Percentiles rank a stretch among this genome's conserved stretches.
Conservation (phyloP, 257 asterid species). For the Penstemon barbatus region DNA sequence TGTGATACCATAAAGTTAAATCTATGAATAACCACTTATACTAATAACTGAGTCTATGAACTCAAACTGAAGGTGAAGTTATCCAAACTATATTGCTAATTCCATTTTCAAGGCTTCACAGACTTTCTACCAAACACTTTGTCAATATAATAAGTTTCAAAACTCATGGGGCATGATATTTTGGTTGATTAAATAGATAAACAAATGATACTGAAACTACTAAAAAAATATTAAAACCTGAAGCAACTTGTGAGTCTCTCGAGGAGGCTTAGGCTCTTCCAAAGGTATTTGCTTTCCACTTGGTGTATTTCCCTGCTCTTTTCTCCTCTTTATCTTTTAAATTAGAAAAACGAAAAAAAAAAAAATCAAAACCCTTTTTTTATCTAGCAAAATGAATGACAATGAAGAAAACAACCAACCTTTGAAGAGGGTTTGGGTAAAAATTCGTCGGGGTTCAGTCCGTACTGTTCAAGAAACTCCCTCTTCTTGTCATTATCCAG, state of each 20-base stretch:
- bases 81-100: neutral
- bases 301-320: conserved; percentile 42
- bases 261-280: conserved; percentile 61
- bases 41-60: no score
- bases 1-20: no score
- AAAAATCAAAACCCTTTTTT: conserved; percentile 2
- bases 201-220: conserved; percentile 7
- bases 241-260: conserved; percentile 95
- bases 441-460: conserved; percentile 71
- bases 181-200: neutral
- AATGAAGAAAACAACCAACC: conserved; percentile 39
- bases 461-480: conserved; percentile 70
- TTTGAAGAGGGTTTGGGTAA: conserved; percentile 64
- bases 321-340: conserved; percentile 59
- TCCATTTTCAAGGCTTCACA: neutral
- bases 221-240: conserved; percentile 52
- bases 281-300: conserved; percentile 28
- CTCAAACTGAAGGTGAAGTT: no score
- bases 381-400: neutral
- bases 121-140: neutral
- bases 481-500: conserved; percentile 50
- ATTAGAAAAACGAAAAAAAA: neutral
- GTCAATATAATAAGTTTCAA: no score
- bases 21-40: no score
- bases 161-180: no score